Conservation (phyloP, 225 moss, liverwort and hornwort genomes). For the Sphagnum tenellum region DNA sequence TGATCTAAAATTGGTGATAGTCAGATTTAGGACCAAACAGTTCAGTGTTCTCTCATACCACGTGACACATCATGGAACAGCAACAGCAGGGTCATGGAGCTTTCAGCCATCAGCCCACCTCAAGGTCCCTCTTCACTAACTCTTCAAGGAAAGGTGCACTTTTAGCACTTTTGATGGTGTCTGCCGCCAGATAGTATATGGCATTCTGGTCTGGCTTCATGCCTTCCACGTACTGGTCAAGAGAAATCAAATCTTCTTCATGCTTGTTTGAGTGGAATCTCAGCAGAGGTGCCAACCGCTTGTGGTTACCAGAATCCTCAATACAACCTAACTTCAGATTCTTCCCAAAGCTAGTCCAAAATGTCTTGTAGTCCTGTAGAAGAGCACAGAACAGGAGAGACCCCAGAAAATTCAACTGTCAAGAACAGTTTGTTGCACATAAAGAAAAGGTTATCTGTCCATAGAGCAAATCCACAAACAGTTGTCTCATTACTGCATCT, state of each 20-base stretch:
- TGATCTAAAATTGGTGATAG: no score
- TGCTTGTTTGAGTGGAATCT: conserved; percentile 74
- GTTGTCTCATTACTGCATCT: no score
- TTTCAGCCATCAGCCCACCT: conserved; percentile 31
- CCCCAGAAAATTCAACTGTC: no score
- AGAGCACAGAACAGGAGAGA: no score
- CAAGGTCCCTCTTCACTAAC: conserved; percentile 61
- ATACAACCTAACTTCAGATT: conserved; percentile 88
- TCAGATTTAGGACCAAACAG: no score
- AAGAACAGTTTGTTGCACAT: no score
- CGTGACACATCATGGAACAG: no score
- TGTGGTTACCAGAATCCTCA: conserved; percentile 81
- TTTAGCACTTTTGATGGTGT: conserved; percentile 84
- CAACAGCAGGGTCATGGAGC: no score
- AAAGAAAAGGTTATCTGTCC: no score
- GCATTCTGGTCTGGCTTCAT: conserved; percentile 82
- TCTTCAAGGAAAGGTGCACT: conserved; percentile 96
- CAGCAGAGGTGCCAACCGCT: conserved; percentile 70
- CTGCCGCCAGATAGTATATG: conserved; percentile 89
- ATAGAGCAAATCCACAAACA: no score
- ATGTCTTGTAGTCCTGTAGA: conserved; percentile 84
- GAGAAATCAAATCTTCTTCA: conserved; percentile 65
- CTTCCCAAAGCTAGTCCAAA: conserved; percentile 94
- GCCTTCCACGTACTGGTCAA: conserved; percentile 67
- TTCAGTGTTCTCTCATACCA: no score